Base-by-base conservation (phyloP, 495 filamentous ascomycete species). In the Tetracladium marchalianum region DNA sequence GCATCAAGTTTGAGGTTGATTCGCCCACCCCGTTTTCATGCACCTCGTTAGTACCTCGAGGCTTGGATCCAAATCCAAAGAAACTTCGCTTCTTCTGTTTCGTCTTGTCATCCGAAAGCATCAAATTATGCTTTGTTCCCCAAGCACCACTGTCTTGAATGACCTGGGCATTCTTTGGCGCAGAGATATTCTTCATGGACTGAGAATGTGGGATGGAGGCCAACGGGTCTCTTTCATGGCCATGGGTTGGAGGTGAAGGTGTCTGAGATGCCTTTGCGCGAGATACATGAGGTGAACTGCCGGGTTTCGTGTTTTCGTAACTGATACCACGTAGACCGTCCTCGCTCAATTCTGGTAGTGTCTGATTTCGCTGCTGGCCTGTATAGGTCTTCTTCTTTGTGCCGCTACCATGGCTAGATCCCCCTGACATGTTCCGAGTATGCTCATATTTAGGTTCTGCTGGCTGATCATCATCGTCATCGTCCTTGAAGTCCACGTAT, bases 41-140 rank as follows among this genome's bases (percentile, higher is more conserved):
- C 8, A 45, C 43, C 13, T 59, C 56, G 40, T 62, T 63, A 4
- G 71, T 73, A 10, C 62, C 64, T 13, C 74, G 59, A 32, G 68
- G 63, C 61, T 72, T 76, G 17, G 72, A 65, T 1, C 87, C 80
- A 59, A 96, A 96, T 0, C 86, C 88, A 70, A 87, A 97, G 59
- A 98, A 94, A 64, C 90, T 90, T 35, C 92, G 81, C 62, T 96
- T 96, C 61, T 87, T 84, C 35, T 72, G 69, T 55, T 82, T 82
- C 60, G 84, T 87, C 57, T 90, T 86, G 47, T 85, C 87, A 12
- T 45, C 61, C 36, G 74, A 61, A 0, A 44, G 31, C 27, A 70
- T 52, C 37, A 64, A 54, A 35, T 64, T 43, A 11, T 57, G 58
- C 62, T 83, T 92, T 58, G 81, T 87, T 24, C 90, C 92, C 90